A percentile compares a stretch with the other conserved stretches of the same genome.
Conservation (phyloP, 2,329 filamentous ascomycete species). For the Microcyclospora tardicrescens region DNA sequence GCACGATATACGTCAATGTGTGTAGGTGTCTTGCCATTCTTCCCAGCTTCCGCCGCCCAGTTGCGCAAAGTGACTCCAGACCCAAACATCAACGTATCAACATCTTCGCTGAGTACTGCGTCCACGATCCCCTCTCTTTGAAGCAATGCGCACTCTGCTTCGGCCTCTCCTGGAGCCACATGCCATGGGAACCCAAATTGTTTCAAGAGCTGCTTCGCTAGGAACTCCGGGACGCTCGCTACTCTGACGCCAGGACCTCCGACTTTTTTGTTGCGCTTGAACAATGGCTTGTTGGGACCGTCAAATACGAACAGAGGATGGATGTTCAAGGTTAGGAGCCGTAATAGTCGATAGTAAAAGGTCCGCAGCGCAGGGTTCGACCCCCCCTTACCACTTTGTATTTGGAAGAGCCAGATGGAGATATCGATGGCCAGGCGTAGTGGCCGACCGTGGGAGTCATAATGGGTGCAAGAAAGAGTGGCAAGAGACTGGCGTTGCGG, state of each 20-base stretch:
- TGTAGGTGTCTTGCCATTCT: slow-evolving; percentile 55
- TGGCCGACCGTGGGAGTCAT: slow-evolving; percentile 56
- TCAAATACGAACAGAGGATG: slow-evolving; percentile 87
- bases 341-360: slow-evolving; percentile 79
- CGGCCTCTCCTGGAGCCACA: slow-evolving; percentile 84
- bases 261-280: slow-evolving; percentile 74
- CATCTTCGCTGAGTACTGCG: slow-evolving; percentile 88
- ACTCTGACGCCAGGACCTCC: slow-evolving; percentile 46
- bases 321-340: slow-evolving; percentile 62
- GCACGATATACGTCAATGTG: slow-evolving; percentile 75
- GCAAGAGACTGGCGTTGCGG: slow-evolving; percentile 69
- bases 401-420: slow-evolving; percentile 95
- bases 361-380: slow-evolving; percentile 82
- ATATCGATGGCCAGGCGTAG: slow-evolving; percentile 85
- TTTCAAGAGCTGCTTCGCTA: slow-evolving; percentile 71
- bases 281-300: slow-evolving; percentile 67
- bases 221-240: slow-evolving; percentile 54
- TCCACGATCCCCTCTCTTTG: slow-evolving; percentile 76
- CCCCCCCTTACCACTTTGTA: slow-evolving; percentile 71
- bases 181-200: slow-evolving; percentile 77
- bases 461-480: slow-evolving; percentile 66
- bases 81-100: slow-evolving; percentile 89
- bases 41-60: slow-evolving; percentile 47
- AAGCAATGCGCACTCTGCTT: slow-evolving; percentile 84
- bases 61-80: slow-evolving; percentile 53